phyloP scores from a whole-genome alignment of 2,329 filamentous ascomycete species.

The Macrophomina phaseolina region DNA sequence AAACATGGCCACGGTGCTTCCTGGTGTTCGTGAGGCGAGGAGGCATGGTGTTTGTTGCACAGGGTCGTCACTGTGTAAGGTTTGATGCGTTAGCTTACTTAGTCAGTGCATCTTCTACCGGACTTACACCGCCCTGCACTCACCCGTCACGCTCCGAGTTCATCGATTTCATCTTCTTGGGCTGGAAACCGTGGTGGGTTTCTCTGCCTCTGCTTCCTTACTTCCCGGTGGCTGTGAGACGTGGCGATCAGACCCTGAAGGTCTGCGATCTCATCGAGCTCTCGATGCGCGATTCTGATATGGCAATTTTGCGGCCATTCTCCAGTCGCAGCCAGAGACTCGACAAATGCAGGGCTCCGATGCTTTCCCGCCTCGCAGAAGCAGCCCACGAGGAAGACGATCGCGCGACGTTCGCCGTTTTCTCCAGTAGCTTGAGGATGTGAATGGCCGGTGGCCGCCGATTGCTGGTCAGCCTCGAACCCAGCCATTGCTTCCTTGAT shows the following conservation, averaged over 20 bases:
- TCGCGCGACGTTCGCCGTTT: neutral
- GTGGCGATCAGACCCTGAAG: neutral
- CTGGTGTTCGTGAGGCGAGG: conserved; percentile 77
- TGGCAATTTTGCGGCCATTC: neutral
- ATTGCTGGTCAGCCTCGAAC: neutral
- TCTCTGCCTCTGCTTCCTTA: neutral
- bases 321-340: neutral
- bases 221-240: neutral
- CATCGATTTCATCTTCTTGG: neutral
- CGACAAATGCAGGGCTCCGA: conserved; percentile 5
- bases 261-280: neutral
- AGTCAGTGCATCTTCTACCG: too few relatives aligned
- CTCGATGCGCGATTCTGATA: neutral
- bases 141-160: neutral
- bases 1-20: conserved; percentile 96
- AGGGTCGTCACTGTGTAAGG: too few relatives aligned
- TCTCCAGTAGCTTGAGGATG: neutral
- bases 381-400: neutral
- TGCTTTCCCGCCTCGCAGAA: conserved; percentile 2
- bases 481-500: neutral
- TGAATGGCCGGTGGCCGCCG: too few relatives aligned
- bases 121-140: too few relatives aligned
- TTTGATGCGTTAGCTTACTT: too few relatives aligned
- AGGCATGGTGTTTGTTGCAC: conserved; percentile 59
- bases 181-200: neutral